Evolutionary conservation across 1,284 basidiomycete species (phyloP).

Genomic region (Tylopilus sp.): DNA sequence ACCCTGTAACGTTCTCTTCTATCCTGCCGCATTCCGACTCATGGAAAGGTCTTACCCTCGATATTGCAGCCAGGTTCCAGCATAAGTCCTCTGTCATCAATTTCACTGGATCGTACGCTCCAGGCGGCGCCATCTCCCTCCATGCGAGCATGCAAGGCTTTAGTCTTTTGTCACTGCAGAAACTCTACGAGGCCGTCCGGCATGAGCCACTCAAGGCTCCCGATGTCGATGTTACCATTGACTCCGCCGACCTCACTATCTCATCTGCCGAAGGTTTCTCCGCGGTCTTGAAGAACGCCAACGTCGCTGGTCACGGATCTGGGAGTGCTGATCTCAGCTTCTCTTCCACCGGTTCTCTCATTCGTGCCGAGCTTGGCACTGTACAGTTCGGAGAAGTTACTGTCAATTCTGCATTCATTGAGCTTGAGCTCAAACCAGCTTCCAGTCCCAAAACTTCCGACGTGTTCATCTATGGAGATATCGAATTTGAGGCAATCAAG

Average conservation of each 20-base stretch:
- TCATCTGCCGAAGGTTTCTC: constrained; percentile 5
- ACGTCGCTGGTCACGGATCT: constrained; percentile 4
- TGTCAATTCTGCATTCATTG: constrained; percentile 6
- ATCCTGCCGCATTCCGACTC: constrained; percentile 1
- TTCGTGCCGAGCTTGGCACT: constrained; percentile 5
- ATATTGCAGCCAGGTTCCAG: constrained; percentile 2
- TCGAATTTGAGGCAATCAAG: constrained; percentile 4
- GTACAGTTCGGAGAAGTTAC: constrained; percentile 6
- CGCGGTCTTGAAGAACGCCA: constrained; percentile 1
- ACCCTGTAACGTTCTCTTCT: constrained; percentile 5
- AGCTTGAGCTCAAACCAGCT: constrained; percentile 7
- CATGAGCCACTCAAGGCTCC: constrained; percentile 4
- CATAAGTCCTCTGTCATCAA: constrained; percentile 1
- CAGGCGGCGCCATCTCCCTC: not conserved
- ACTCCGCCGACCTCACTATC: constrained; percentile 5
- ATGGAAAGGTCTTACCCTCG: constrained; percentile 4
- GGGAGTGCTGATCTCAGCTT: not conserved
- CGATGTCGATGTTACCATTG: constrained; percentile 7
- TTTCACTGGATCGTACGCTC: constrained; percentile 1
- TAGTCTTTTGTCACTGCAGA: constrained; percentile 3
- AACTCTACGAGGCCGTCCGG: constrained; percentile 3
- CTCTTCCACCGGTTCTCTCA: constrained; percentile 4
- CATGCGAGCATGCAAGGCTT: constrained; percentile 1
- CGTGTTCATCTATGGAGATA: constrained; percentile 2
- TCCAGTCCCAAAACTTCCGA: constrained; percentile 4